Conservation (phyloP, 495 filamentous ascomycete genomes). For the Talaromyces thailandensis region DNA sequence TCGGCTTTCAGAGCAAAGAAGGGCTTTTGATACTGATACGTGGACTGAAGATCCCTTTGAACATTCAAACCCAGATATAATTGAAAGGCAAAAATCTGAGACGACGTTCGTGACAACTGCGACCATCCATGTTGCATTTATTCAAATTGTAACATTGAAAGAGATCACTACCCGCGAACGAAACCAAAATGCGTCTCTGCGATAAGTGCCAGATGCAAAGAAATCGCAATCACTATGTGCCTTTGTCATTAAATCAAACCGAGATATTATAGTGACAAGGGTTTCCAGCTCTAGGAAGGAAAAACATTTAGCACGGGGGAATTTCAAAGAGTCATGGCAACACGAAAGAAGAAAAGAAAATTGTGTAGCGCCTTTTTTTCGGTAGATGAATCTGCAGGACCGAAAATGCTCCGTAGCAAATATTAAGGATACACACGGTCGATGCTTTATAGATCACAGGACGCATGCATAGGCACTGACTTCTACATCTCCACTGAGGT, state of each 20-base stretch:
- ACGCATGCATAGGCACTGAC: too few relatives aligned
- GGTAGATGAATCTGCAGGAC: too few relatives aligned
- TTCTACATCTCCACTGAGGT: too few relatives aligned
- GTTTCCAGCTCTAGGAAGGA: background rate
- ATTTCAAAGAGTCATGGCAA: background rate
- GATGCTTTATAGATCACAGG: too few relatives aligned
- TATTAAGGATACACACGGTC: too few relatives aligned
- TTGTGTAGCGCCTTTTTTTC: too few relatives aligned
- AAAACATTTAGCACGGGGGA: background rate
- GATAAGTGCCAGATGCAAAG: background rate
- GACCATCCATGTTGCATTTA: too few relatives aligned
- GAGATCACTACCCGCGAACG: background rate
- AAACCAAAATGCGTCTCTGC: background rate
- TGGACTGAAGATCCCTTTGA: background rate
- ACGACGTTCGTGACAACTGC: too few relatives aligned
- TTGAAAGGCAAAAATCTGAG: background rate
- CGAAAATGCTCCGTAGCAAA: too few relatives aligned
- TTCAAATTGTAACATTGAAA: background rate
- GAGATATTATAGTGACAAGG: background rate
- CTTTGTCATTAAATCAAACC: background rate
- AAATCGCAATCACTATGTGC: background rate
- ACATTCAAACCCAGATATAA: background rate
- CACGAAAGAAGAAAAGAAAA: too few relatives aligned
- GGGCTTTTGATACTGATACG: background rate
- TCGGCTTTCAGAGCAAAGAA: background rate